phyloP scores from a whole-genome alignment of 139 green algal species.

The Eudorina sp. region DNA sequence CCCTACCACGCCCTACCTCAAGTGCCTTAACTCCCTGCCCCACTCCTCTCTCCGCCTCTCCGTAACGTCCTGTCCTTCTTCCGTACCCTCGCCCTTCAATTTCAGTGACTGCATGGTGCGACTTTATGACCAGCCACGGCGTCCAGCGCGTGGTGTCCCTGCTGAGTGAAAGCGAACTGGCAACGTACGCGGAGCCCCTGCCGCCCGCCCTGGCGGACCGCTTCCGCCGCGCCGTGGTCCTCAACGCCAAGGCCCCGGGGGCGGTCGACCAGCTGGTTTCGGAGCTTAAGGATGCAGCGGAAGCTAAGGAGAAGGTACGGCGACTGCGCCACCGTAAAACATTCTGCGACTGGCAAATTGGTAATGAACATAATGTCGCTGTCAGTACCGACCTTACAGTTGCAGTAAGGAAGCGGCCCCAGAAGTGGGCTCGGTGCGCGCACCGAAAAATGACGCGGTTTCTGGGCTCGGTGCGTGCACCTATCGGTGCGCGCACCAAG shows the following conservation, averaged over 20 bases:
- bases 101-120: conserved; percentile 22
- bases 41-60: background rate
- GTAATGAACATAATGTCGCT: too few species aligned
- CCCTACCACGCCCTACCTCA: too few species aligned
- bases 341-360: too few species aligned
- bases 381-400: too few species aligned
- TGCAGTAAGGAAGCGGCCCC: too few species aligned
- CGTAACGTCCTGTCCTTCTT: background rate
- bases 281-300: conserved; percentile 6
- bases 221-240: conserved; percentile 1
- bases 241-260: conserved; percentile 35
- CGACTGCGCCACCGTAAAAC: too few species aligned
- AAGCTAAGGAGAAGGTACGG: conserved; percentile 20
- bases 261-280: background rate
- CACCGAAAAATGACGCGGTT: too few species aligned
- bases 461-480: too few species aligned
- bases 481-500: too few species aligned
- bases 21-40: too few species aligned
- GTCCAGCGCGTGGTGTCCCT: conserved; percentile 28
- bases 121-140: conserved; percentile 23
- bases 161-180: conserved; percentile 17
- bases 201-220: background rate
- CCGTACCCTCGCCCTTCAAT: background rate
- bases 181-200: conserved; percentile 8
- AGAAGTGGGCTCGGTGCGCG: too few species aligned